Percentiles rank a stretch among this genome's conserved stretches.
phyloP scores from a whole-genome alignment of 306 rosid species.

The Dryas alaskensis region DNA sequence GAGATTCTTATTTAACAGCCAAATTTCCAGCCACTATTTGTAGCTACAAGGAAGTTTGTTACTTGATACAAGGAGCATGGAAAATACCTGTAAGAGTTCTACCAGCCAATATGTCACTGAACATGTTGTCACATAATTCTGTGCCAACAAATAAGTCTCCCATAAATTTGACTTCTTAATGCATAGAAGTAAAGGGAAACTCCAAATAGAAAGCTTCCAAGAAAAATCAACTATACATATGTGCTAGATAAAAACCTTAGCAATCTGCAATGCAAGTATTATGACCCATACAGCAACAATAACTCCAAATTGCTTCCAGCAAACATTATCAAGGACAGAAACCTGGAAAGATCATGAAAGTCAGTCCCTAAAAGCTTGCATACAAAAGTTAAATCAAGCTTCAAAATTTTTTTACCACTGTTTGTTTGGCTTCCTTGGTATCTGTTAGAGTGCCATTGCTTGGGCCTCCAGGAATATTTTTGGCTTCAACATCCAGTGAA shows the following conservation, averaged over 20 bases:
- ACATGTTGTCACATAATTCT: conserved; percentile 51
- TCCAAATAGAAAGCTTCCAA: background rate
- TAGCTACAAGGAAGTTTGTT: background rate
- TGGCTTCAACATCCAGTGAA: conserved; percentile 43
- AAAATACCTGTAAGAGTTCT: conserved; percentile 53
- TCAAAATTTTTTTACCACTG: conserved; percentile 19
- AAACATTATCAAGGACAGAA: conserved; percentile 46
- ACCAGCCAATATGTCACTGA: conserved; percentile 46
- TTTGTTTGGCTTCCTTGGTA: conserved; percentile 17
- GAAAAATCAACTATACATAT: background rate
- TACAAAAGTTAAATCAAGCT: conserved; percentile 4
- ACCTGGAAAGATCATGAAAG: conserved; percentile 35
- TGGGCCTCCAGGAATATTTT: conserved; percentile 42
- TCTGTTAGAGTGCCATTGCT: conserved; percentile 24
- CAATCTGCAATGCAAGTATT: conserved; percentile 61
- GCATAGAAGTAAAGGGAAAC: background rate
- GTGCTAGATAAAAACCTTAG: conserved; percentile 38
- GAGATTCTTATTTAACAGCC: conserved; percentile 30
- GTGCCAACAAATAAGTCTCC: conserved; percentile 26
- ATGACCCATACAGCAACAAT: conserved; percentile 63
- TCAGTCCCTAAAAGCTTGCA: conserved; percentile 11
- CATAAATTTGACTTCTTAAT: background rate
- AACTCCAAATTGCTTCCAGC: conserved; percentile 70
- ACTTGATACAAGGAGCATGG: background rate
- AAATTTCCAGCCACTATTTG: conserved; percentile 44